phyloP scores from a whole-genome alignment of 345 rosid species.

The Lepidium aucheri region DNA sequence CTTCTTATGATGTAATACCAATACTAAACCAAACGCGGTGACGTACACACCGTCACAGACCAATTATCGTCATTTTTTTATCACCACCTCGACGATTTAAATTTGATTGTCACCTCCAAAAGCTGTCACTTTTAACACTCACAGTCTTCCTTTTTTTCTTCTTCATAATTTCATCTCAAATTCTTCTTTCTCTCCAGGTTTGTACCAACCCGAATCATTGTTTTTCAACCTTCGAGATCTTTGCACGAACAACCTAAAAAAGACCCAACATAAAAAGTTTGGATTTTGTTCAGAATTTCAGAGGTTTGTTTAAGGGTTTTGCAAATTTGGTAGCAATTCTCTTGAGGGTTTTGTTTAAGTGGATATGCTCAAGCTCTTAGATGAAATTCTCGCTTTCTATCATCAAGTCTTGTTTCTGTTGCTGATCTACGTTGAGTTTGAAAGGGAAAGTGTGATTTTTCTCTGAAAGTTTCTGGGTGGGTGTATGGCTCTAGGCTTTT shows the following conservation, averaged over 20 bases:
- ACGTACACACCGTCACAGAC: slow-evolving; percentile 12
- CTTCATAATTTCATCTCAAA: background rate
- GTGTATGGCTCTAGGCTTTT: background rate
- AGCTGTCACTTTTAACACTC: slow-evolving; percentile 21
- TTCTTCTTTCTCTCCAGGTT: background rate
- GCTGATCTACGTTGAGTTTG: slow-evolving; percentile 15
- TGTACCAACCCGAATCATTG: background rate
- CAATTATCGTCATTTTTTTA: background rate
- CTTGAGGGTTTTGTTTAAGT: background rate
- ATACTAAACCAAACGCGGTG: slow-evolving; percentile 10
- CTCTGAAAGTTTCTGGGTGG: background rate
- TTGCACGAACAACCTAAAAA: slow-evolving; percentile 11
- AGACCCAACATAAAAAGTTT: background rate
- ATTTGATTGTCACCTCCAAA: background rate
- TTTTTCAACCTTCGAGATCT: background rate
- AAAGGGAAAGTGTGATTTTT: slow-evolving; percentile 7
- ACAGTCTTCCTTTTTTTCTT: background rate
- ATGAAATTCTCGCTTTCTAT: slow-evolving; percentile 9
- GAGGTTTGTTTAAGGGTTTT: background rate
- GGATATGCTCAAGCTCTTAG: slow-evolving; percentile 15
- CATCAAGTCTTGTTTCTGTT: slow-evolving; percentile 21
- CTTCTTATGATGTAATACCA: background rate
- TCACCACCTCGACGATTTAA: background rate
- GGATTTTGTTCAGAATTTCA: background rate
- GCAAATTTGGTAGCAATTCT: background rate